phyloP scores from a whole-genome alignment of 2,329 filamentous ascomycete genomes.

The Cercospora sp. region DNA sequence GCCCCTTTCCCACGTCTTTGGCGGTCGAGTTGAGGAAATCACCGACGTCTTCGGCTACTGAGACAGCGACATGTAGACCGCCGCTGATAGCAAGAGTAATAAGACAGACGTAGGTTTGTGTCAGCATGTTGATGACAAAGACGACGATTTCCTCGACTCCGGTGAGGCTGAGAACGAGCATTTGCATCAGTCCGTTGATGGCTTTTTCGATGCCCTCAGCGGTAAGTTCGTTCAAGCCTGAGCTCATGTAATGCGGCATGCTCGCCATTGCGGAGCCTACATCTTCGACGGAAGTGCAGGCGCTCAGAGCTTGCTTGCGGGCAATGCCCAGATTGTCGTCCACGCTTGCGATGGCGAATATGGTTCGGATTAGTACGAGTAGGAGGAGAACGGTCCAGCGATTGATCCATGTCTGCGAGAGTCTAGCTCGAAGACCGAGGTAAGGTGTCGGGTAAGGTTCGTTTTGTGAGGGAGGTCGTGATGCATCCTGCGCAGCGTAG shows the following conservation, averaged over 20 bases:
- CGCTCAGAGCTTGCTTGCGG: constrained; percentile 77
- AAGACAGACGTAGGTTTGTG: constrained; percentile 85
- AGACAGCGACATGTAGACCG: constrained; percentile 69
- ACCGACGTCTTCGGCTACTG: constrained; percentile 61
- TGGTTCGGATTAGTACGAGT: constrained; percentile 77
- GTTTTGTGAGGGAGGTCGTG: constrained; percentile 61
- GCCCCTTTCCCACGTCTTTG: constrained; percentile 57
- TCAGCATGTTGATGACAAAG: constrained; percentile 90
- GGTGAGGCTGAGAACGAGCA: constrained; percentile 76
- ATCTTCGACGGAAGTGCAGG: constrained; percentile 89
- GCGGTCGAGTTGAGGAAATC: constrained; percentile 62
- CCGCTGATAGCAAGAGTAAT: constrained; percentile 81
- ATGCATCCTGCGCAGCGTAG: constrained; percentile 57
- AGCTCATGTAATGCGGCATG: constrained; percentile 92
- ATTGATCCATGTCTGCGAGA: constrained; percentile 98
- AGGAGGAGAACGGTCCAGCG: constrained; percentile 90
- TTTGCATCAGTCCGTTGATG: constrained; percentile 74
- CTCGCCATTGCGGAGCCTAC: constrained; percentile 94
- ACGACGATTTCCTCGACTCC: constrained; percentile 84
- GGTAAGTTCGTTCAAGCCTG: constrained; percentile 83
- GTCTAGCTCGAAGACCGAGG: constrained; percentile 80
- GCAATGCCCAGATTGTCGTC: constrained; percentile 74
- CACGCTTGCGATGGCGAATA: constrained; percentile 73
- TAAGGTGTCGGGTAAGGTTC: constrained; percentile 80
- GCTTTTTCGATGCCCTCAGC: constrained; percentile 77